Percentiles rank a stretch among this genome's conserved stretches.
Conservation (phyloP, 441 rosid genomes). For the Iberis amara region DNA sequence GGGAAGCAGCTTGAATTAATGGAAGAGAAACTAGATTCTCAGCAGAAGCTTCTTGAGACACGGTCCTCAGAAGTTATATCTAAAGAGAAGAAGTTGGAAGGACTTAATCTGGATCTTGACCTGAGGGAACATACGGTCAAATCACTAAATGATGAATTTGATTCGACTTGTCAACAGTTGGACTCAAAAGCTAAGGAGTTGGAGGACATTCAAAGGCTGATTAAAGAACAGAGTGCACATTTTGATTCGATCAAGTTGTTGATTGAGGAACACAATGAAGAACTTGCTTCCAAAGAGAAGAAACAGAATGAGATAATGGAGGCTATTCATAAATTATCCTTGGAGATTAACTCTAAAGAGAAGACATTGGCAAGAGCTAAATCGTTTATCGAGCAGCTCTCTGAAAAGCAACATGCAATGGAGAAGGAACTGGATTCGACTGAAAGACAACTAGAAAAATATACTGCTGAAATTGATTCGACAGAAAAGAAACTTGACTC, state of each 20-base stretch:
- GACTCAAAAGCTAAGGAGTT: constrained; percentile 29
- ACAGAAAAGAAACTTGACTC: constrained; percentile 27
- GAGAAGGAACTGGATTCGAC: constrained; percentile 28
- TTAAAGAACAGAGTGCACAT: constrained; percentile 16
- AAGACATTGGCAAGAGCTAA: constrained; percentile 26
- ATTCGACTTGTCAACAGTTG: constrained; percentile 26
- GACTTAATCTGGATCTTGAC: constrained; percentile 19
- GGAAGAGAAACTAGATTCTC: constrained; percentile 12
- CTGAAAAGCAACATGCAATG: constrained; percentile 17
- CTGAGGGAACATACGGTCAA: constrained; percentile 21
- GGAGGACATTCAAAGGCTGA: constrained; percentile 7
- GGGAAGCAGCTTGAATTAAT: constrained; percentile 18
- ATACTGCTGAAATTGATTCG: constrained; percentile 12
- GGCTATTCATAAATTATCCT: constrained; percentile 13
- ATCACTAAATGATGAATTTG: constrained; percentile 18
- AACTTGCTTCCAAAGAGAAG: constrained; percentile 27
- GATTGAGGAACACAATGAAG: constrained; percentile 18
- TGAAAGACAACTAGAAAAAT: not conserved
- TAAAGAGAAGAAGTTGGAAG: constrained; percentile 24
- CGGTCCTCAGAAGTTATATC: constrained; percentile 19
- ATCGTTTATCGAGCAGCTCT: constrained; percentile 18
- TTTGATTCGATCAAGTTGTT: constrained; percentile 7
- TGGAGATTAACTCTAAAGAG: constrained; percentile 24
- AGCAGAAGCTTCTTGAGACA: constrained; percentile 17
- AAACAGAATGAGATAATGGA: constrained; percentile 13